Evolutionary conservation across 2,329 filamentous ascomycete species (phyloP).

Genomic region (Lasiodiplodia sp.): DNA sequence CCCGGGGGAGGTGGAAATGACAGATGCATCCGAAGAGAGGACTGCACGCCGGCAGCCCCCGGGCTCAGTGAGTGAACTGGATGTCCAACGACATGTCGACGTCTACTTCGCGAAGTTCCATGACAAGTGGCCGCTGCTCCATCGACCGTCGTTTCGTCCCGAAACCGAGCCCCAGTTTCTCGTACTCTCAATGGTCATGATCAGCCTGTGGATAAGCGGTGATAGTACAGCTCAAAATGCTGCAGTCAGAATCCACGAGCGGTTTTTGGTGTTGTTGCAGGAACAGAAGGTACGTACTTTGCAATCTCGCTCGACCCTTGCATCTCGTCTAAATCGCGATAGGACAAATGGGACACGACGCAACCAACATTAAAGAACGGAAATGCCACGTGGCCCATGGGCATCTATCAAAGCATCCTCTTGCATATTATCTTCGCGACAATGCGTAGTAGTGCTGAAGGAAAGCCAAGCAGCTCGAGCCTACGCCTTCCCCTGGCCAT

Average conservation of each 20-base stretch:
- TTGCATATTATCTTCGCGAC: constrained; percentile 4
- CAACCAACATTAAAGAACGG: not conserved
- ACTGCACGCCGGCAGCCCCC: not conserved
- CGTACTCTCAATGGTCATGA: constrained; percentile 12
- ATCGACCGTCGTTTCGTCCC: not conserved
- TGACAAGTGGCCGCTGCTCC: constrained; percentile 5
- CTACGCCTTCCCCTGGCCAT: not conserved
- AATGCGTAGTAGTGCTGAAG: not conserved
- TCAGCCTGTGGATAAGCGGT: constrained; percentile 7
- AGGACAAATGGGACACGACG: not conserved
- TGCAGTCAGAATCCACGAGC: not conserved
- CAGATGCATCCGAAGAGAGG: not conserved
- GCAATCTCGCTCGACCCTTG: not conserved
- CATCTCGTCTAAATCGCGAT: not conserved
- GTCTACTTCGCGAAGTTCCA: constrained; percentile 5
- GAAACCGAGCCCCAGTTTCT: constrained; percentile 5
- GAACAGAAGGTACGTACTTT: not conserved
- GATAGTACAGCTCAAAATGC: not conserved
- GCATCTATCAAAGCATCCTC: constrained; percentile 12
- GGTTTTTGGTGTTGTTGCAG: not conserved
- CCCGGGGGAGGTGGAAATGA: not conserved
- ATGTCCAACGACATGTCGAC: not conserved
- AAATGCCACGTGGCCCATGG: not conserved
- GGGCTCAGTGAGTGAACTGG: not conserved
- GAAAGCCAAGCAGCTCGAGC: not conserved